Evolutionary conservation across 495 filamentous ascomycete species (phyloP).

Genomic region (Penicillium subrubescens): DNA sequence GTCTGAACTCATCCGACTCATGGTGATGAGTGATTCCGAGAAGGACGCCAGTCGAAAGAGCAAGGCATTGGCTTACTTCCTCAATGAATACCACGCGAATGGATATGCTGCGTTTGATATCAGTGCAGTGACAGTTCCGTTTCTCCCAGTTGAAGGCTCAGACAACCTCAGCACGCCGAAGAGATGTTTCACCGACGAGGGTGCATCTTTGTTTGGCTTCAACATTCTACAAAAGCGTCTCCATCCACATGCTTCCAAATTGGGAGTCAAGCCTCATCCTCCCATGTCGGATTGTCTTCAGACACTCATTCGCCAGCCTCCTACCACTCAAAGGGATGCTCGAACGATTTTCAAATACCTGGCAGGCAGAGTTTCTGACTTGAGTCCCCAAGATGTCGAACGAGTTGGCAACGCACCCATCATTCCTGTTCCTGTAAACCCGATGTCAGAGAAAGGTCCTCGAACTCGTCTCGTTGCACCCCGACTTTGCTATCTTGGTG

Average conservation of each 20-base stretch:
- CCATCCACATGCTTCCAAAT: conserved; percentile 72
- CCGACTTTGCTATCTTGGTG: conserved; percentile 73
- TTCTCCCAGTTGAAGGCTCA: conserved; percentile 71
- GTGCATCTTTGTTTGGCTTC: conserved; percentile 76
- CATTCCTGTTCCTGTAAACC: conserved; percentile 63
- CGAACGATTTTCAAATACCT: conserved; percentile 78
- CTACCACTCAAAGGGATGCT: conserved; percentile 63
- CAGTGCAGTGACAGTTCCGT: conserved; percentile 57
- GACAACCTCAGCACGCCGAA: conserved; percentile 66
- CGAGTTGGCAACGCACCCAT: conserved; percentile 64
- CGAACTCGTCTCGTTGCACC: conserved; percentile 59
- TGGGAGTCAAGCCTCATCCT: conserved; percentile 81
- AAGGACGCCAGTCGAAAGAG: conserved; percentile 58
- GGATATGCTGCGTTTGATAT: conserved; percentile 67
- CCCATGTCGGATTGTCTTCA: conserved; percentile 73
- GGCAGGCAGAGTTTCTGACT: conserved; percentile 69
- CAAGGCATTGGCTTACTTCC: conserved; percentile 78
- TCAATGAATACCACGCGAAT: conserved; percentile 75
- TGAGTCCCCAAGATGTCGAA: conserved; percentile 60
- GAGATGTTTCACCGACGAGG: conserved; percentile 80
- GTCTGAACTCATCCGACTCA: conserved; percentile 71
- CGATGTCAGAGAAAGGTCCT: conserved; percentile 35
- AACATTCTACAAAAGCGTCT: conserved; percentile 72
- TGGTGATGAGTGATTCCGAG: conserved; percentile 59
- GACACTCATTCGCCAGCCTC: conserved; percentile 68